Conservation (phyloP, 140 eudicot genomes). For the Artemisia princeps region DNA sequence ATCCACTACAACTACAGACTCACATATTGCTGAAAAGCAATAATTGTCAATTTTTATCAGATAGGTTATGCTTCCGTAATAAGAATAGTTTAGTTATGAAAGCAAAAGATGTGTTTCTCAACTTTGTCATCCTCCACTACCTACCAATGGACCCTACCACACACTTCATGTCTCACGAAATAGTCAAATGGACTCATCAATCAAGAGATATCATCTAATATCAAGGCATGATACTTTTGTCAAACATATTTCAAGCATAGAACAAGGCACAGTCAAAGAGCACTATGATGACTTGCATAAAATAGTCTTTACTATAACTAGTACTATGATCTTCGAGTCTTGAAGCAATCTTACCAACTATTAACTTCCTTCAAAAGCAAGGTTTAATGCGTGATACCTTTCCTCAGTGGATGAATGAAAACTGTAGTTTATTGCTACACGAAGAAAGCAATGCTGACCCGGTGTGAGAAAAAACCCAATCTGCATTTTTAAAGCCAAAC, state of each 20-base stretch:
- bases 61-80: background rate
- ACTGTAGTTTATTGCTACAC: conserved; percentile 62
- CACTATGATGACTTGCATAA: conserved; percentile 21
- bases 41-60: background rate
- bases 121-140: background rate
- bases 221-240: conserved; percentile 22
- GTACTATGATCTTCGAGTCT: conserved; percentile 59
- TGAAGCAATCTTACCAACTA: conserved; percentile 93
- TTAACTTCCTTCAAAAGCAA: conserved; percentile 68
- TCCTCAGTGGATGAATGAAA: conserved; percentile 44
- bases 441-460: conserved; percentile 77
- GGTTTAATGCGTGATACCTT: conserved; percentile 66
- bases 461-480: conserved; percentile 61
- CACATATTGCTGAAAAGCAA: conserved; percentile 8
- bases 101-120: background rate
- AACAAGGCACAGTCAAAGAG: conserved; percentile 29
- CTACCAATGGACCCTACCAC: conserved; percentile 16
- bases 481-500: conserved; percentile 92
- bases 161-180: conserved; percentile 21
- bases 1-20: background rate
- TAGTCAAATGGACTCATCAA: background rate
- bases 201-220: conserved; percentile 12
- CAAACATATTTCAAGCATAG: conserved; percentile 29
- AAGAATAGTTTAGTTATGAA: too few species aligned
- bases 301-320: conserved; percentile 17